Conservation (phyloP, 2,329 filamentous ascomycete species). For the Talaromyces sp. region DNA sequence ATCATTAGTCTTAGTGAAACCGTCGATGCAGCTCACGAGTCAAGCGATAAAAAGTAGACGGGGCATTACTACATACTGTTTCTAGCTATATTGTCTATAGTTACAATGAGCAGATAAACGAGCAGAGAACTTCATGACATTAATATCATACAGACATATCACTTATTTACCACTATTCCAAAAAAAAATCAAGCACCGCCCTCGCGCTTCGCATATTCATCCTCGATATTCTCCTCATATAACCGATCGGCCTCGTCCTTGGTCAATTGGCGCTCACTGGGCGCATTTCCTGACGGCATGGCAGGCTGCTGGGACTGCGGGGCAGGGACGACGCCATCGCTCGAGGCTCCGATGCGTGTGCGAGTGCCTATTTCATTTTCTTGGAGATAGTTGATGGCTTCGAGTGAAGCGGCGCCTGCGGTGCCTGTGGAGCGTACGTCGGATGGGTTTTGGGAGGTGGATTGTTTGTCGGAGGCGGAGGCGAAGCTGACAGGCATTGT, state of each 20-base stretch:
- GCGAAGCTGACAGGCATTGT: conserved; percentile 16
- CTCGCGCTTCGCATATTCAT: conserved; percentile 47
- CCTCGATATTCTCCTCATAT: conserved; percentile 48
- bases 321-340: conserved; percentile 22
- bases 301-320: conserved; percentile 20
- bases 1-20: background rate
- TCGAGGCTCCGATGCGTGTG: conserved; percentile 20
- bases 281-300: conserved; percentile 20
- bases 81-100: background rate
- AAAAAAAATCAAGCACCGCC: conserved; percentile 36
- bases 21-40: background rate
- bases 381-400: conserved; percentile 18
- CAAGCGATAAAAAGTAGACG: background rate
- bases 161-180: background rate
- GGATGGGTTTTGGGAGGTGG: conserved; percentile 12
- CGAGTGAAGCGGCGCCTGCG: conserved; percentile 22
- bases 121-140: background rate
- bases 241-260: conserved; percentile 43
- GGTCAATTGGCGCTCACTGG: conserved; percentile 30
- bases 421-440: conserved; percentile 20
- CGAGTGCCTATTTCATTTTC: conserved; percentile 15
- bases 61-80: background rate
- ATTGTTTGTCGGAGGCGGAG: conserved; percentile 3
- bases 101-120: background rate
- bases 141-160: background rate